Evolutionary conservation across 1,284 basidiomycete genomes (phyloP).

Genomic region (Ustilago cynodontis): DNA sequence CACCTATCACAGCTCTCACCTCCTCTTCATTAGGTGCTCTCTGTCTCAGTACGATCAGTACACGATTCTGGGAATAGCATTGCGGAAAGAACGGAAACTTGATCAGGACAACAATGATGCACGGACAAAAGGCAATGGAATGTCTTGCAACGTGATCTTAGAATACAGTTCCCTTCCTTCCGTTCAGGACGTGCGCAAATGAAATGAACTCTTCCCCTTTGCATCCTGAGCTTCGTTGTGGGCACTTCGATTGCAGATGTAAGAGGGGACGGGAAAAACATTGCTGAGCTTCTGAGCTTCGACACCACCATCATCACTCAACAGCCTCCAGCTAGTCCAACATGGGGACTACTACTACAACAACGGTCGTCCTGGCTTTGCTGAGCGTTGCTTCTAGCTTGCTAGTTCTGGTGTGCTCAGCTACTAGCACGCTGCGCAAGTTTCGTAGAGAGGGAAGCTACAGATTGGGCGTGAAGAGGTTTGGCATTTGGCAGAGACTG

Average conservation of each 20-base stretch:
- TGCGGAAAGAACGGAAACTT: too few species aligned
- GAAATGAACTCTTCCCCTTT: slow-evolving; percentile 17
- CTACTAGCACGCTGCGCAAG: not conserved
- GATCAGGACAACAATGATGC: not conserved
- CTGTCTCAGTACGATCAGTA: too few species aligned
- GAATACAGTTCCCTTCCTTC: not conserved
- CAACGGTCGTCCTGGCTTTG: slow-evolving; percentile 4
- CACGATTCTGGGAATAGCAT: too few species aligned
- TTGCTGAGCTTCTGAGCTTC: not conserved
- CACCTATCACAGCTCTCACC: not conserved
- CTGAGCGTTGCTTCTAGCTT: slow-evolving; percentile 6
- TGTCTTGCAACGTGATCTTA: slow-evolving; percentile 18
- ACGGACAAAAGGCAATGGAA: too few species aligned
- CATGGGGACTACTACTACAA: not conserved
- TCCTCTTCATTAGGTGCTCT: too few species aligned
- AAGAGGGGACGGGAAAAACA: not conserved
- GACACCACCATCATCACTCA: not conserved
- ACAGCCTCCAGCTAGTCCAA: not conserved
- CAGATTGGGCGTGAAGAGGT: not conserved
- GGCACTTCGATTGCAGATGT: not conserved
- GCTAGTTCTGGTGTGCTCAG: not conserved
- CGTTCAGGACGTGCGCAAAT: slow-evolving; percentile 13
- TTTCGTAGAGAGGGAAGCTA: not conserved
- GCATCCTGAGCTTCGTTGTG: not conserved
- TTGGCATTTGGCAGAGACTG: not conserved